Percentiles rank a stretch among this genome's conserved stretches.
Evolutionary conservation across 306 rosid species (phyloP).

Genomic region (Quercus ilex): DNA sequence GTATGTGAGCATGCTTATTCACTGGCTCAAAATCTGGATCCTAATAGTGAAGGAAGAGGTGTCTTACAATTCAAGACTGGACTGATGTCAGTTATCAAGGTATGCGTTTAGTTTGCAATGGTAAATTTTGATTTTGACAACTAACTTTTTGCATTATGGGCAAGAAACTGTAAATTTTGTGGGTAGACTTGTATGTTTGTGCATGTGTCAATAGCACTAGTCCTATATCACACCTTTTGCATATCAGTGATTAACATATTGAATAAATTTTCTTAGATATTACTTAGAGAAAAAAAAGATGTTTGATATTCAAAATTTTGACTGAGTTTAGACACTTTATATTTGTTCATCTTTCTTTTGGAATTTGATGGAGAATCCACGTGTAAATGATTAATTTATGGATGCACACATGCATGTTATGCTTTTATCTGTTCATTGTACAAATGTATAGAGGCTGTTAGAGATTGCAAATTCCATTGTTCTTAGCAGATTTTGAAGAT

Average conservation of each 20-base stretch:
- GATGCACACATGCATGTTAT: not conserved
- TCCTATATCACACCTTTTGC: not conserved
- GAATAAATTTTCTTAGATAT: not conserved
- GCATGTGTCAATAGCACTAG: slow-evolving; percentile 11
- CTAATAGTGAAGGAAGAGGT: slow-evolving; percentile 96
- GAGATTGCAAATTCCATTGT: not conserved
- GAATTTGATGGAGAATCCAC: not conserved
- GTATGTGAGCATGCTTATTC: slow-evolving; percentile 98
- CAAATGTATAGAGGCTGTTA: not conserved
- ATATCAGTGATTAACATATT: not conserved
- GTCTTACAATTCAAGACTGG: slow-evolving; percentile 98
- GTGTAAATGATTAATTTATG: not conserved
- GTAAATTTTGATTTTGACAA: not conserved
- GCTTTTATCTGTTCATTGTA: not conserved
- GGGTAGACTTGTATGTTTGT: not conserved
- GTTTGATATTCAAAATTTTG: too few species aligned
- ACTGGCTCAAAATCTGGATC: slow-evolving; percentile 84
- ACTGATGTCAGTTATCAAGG: slow-evolving; percentile 96
- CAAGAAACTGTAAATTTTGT: not conserved
- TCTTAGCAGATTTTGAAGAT: not conserved
- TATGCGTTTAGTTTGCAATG: slow-evolving; percentile 21
- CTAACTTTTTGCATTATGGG: not conserved
- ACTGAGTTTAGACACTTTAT: too few species aligned
- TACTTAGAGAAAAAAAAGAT: not conserved
- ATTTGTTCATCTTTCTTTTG: not conserved